Evolutionary conservation across 1,284 basidiomycete genomes (phyloP).

Genomic region (Sporisorium sorghi): DNA sequence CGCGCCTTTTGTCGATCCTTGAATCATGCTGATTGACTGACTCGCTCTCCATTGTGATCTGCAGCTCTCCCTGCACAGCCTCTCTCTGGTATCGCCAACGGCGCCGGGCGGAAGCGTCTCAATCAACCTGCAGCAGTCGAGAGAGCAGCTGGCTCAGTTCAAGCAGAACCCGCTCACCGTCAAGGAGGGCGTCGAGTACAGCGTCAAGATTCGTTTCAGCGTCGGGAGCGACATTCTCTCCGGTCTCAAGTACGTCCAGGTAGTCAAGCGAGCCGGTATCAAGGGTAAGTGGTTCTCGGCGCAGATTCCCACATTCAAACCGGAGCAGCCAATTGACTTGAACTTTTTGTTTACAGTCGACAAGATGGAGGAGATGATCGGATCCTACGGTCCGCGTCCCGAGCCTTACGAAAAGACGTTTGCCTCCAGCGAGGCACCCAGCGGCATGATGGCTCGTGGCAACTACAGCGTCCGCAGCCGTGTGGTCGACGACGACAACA

Average conservation of each 20-base stretch:
- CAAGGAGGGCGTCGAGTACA: conserved; percentile 75
- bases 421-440: conserved; percentile 69
- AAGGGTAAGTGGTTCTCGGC: conserved; percentile 49
- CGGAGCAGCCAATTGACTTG: background rate
- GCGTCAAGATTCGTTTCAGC: conserved; percentile 83
- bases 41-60: background rate
- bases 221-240: conserved; percentile 84
- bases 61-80: conserved; percentile 64
- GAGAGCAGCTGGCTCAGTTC: conserved; percentile 70
- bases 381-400: conserved; percentile 77
- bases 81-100: conserved; percentile 71
- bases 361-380: conserved; percentile 89
- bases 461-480: conserved; percentile 81
- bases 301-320: background rate
- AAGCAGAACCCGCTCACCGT: conserved; percentile 75
- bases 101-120: conserved; percentile 69
- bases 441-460: conserved; percentile 83
- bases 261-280: conserved; percentile 81
- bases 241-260: conserved; percentile 80
- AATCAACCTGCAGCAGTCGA: conserved; percentile 72
- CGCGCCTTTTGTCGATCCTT: background rate
- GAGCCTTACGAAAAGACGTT: conserved; percentile 70
- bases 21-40: background rate
- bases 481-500: conserved; percentile 84
- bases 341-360: conserved; percentile 74